Evolutionary conservation across 2,329 filamentous ascomycete genomes (phyloP), one percentile per base, ranked within the genome.

Genomic region (Colletotrichum sp.): DNA sequence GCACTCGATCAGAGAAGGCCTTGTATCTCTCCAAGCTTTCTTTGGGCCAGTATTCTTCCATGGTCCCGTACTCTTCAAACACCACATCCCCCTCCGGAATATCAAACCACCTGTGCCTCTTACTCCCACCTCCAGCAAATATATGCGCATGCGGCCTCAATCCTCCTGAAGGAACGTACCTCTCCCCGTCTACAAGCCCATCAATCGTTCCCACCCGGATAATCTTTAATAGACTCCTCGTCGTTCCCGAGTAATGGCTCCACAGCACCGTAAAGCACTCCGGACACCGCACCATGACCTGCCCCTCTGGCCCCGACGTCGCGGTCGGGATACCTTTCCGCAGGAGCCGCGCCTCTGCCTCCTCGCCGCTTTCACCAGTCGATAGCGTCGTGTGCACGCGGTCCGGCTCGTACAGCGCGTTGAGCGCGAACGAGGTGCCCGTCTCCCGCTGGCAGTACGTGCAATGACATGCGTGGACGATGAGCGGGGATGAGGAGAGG

Each of bases 391-490:
- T 59, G 26, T 59, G 55, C 7, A 59, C 24, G 26, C 55, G 55
- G 16, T 59, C 55, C 24, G 55, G 55, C 24, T 59, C 55, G 24
- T 59, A 59, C 7, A 59, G 26, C 21, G 55, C 55, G 26, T 59
- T 59, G 1, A 59, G 55, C 21, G 55, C 55, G 16, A 59, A 59
- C 0, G 55, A 59, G 55, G 13, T 28, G 26, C 55, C 55, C 55
- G 55, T 59, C 55, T 59, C 55, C 13, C 55, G 55, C 9, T 59
- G 21, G 7, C 55, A 59, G 55, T 59, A 59, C 55, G 55, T 59
- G 55, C 55, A 59, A 0, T 59, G 21, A 3, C 55, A 59, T 4
- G 55, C 55, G 7, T 59, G 55, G 55, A 59, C 55, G 16, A 59
- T 28, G 55, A 59, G 24, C 21, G 55, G 55, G 55, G 21, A 28